A percentile compares a stretch with the other conserved stretches of the same genome.
These are phyloP conservation scores for Rugonectria rugulosa DNA, from an alignment of 2,329 filamentous ascomycete species.

Conservation along the genomic window DNA sequence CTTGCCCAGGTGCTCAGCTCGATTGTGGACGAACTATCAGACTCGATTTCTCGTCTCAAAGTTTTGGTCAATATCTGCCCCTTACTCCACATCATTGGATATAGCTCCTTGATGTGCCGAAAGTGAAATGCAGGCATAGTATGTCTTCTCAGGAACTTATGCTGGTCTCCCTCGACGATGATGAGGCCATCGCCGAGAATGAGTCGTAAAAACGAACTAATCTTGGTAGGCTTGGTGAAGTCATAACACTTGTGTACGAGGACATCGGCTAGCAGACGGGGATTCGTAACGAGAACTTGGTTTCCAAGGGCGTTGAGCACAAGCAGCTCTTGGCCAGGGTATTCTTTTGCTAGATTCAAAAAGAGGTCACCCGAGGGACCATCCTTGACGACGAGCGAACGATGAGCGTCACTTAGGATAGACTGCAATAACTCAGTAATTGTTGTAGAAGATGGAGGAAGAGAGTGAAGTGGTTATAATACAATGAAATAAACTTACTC, in stretches of 20 bases:
- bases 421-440: slow-evolving; percentile 13
- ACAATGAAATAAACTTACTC: slow-evolving; percentile 11
- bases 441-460: background rate
- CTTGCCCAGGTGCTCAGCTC: slow-evolving; percentile 58
- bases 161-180: slow-evolving; percentile 72
- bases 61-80: slow-evolving; percentile 43
- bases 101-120: slow-evolving; percentile 73
- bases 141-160: slow-evolving; percentile 74
- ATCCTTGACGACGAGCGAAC: slow-evolving; percentile 28
- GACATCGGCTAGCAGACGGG: slow-evolving; percentile 35
- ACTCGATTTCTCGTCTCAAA: slow-evolving; percentile 50
- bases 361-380: slow-evolving; percentile 36
- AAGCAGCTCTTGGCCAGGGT: slow-evolving; percentile 35
- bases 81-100: slow-evolving; percentile 74
- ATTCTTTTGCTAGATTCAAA: slow-evolving; percentile 34
- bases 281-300: slow-evolving; percentile 34
- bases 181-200: slow-evolving; percentile 68
- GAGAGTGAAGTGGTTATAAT: too few species aligned
- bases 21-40: slow-evolving; percentile 25
- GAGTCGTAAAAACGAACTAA: slow-evolving; percentile 57
- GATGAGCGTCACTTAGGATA: slow-evolving; percentile 29
- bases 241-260: slow-evolving; percentile 55
- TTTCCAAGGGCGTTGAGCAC: slow-evolving; percentile 26
- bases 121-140: slow-evolving; percentile 73
- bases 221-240: slow-evolving; percentile 58